Conservation (phyloP, 176 grass and related monocot species). For the Triticum turgidum region DNA sequence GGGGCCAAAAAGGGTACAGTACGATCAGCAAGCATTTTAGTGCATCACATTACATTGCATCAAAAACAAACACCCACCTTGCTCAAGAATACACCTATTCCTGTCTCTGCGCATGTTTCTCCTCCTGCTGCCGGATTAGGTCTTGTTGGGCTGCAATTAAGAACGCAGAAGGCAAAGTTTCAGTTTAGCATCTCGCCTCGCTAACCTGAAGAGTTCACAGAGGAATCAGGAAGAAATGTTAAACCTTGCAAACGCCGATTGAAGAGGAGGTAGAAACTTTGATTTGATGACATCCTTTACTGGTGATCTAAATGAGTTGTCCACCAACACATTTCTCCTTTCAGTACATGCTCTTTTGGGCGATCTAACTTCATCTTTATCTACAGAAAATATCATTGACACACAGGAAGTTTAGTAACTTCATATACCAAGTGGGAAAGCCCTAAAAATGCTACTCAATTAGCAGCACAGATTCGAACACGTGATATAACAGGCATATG, state of each 20-base stretch:
- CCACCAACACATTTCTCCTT: slow-evolving; percentile 69
- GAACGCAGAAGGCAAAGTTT: slow-evolving; percentile 6
- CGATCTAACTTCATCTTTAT: slow-evolving; percentile 73
- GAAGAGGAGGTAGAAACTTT: slow-evolving; percentile 82
- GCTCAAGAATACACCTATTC: slow-evolving; percentile 89
- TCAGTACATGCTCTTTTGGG: slow-evolving; percentile 92
- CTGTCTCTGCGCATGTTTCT: slow-evolving; percentile 92
- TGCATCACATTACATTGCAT: background rate
- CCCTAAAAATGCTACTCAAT: background rate
- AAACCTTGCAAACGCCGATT: slow-evolving; percentile 95
- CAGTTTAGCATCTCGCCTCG: slow-evolving; percentile 18
- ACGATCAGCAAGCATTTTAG: slow-evolving; percentile 25
- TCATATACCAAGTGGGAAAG: background rate
- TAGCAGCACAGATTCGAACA: slow-evolving; percentile 3
- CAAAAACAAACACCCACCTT: slow-evolving; percentile 46
- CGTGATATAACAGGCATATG: background rate
- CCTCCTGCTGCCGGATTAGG: slow-evolving; percentile 80
- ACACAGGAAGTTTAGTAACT: slow-evolving; percentile 9
- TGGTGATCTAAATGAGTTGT: slow-evolving; percentile 81
- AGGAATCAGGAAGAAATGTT: slow-evolving; percentile 19
- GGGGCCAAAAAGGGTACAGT: background rate
- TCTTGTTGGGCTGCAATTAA: slow-evolving; percentile 81
- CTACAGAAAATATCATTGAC: slow-evolving; percentile 40
- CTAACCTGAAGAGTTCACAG: background rate
- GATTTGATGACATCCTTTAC: slow-evolving; percentile 76